Conservation (phyloP, 2,329 filamentous ascomycete genomes). For the Bipolaris oryzae region DNA sequence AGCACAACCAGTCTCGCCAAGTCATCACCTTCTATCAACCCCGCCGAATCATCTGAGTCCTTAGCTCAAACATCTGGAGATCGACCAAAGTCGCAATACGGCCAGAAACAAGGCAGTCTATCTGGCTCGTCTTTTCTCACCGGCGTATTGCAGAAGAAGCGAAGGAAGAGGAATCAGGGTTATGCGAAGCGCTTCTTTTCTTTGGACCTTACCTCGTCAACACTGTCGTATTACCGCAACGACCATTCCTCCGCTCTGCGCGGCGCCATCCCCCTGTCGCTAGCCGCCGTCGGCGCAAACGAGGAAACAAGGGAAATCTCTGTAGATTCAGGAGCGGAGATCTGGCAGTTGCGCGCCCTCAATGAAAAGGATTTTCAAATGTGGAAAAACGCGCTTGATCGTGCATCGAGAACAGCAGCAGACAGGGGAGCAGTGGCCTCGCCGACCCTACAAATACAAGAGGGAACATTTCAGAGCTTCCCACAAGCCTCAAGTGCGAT, state of each 20-base stretch:
- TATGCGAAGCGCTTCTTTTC: conserved; percentile 95
- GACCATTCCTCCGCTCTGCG: conserved; percentile 89
- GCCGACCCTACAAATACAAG: conserved; percentile 37
- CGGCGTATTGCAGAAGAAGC: conserved; percentile 84
- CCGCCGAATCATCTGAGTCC: conserved; percentile 59
- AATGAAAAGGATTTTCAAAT: conserved; percentile 84
- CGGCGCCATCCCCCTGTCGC: conserved; percentile 87
- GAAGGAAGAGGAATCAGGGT: conserved; percentile 91
- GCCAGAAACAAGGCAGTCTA: conserved; percentile 23
- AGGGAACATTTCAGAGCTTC: conserved; percentile 27
- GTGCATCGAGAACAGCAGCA: conserved; percentile 66
- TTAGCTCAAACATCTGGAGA: conserved; percentile 50
- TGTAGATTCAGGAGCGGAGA: conserved; percentile 94
- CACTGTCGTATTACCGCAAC: conserved; percentile 94
- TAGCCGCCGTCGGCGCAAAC: conserved; percentile 90
- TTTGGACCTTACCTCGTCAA: conserved; percentile 90
- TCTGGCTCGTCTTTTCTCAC: conserved; percentile 69
- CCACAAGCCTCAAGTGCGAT: conserved; percentile 45
- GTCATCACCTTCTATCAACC: conserved; percentile 51
- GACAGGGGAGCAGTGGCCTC: conserved; percentile 30
- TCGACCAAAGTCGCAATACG: conserved; percentile 49
- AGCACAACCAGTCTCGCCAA: conserved; percentile 48
- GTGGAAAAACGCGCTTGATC: conserved; percentile 86
- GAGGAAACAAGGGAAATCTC: conserved; percentile 89
- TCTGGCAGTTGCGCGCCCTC: conserved; percentile 89